These are phyloP conservation scores for Leccinum broughii DNA, from an alignment of 768 basidiomycete species.

Conservation along the genomic window DNA sequence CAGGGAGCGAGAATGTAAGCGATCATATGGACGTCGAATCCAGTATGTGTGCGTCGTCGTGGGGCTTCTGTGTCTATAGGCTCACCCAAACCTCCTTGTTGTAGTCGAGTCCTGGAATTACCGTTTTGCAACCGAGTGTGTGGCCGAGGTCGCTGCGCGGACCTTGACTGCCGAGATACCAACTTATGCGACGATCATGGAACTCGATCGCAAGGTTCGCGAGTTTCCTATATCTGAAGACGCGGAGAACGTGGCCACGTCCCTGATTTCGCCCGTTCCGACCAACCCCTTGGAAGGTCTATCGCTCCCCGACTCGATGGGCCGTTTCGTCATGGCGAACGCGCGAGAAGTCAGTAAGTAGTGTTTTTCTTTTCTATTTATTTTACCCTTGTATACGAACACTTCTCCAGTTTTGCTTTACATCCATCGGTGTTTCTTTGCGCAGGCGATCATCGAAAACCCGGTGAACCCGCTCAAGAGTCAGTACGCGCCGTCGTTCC, in stretches of 20 bases:
- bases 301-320: conserved; percentile 35
- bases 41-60: conserved; percentile 28
- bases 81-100: background rate
- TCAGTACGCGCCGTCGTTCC: conserved; percentile 61
- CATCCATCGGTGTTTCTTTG: conserved; percentile 69
- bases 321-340: conserved; percentile 39
- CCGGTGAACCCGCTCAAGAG: conserved; percentile 68
- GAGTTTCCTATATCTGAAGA: conserved; percentile 59
- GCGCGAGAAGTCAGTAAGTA: conserved; percentile 38
- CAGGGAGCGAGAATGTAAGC: conserved; percentile 31
- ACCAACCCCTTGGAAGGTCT: conserved; percentile 14
- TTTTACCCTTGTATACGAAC: background rate
- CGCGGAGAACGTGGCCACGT: conserved; percentile 39
- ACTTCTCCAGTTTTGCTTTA: conserved; percentile 51
- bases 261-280: conserved; percentile 29
- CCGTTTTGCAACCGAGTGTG: conserved; percentile 64
- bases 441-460: conserved; percentile 68
- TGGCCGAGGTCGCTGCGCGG: conserved; percentile 60
- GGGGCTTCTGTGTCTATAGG: background rate
- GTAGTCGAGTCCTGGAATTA: conserved; percentile 62
- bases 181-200: conserved; percentile 63
- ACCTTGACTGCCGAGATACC: conserved; percentile 67
- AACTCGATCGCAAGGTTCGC: conserved; percentile 65
- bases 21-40: conserved; percentile 25
- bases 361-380: background rate